These are phyloP conservation scores for Psilocybe subaeruginosa DNA, from an alignment of 768 basidiomycete species.

Conservation along the genomic window DNA sequence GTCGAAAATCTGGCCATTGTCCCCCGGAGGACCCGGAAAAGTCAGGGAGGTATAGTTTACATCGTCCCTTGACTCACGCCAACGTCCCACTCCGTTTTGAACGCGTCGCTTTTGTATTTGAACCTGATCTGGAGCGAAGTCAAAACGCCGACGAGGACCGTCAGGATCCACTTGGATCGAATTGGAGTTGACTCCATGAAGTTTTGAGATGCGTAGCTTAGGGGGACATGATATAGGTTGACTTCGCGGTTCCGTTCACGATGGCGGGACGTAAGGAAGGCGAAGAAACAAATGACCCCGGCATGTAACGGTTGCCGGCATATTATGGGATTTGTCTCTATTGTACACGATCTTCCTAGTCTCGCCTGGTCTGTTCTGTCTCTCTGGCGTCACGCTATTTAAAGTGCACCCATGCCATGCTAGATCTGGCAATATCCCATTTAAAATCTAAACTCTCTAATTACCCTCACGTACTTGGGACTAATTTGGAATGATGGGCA, in stretches of 20 bases:
- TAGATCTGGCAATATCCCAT: constrained; percentile 2
- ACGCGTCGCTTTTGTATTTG: neutral
- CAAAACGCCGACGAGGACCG: neutral
- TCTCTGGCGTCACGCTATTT: neutral
- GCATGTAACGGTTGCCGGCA: neutral
- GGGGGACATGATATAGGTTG: neutral
- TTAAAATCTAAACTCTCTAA: neutral
- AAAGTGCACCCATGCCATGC: neutral
- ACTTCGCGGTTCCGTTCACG: neutral
- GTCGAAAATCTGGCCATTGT: neutral
- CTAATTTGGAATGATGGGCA: neutral
- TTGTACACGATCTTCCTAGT: neutral
- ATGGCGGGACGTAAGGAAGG: neutral
- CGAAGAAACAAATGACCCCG: neutral
- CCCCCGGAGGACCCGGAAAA: neutral
- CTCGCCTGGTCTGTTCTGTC: neutral
- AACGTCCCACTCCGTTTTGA: neutral
- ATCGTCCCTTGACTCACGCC: neutral
- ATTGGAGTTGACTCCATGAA: neutral
- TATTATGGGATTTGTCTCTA: neutral
- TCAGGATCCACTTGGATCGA: neutral
- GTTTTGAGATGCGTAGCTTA: neutral
- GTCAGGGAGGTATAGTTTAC: neutral
- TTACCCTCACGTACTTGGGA: neutral
- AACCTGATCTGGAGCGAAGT: neutral